Percentiles rank a stretch among this genome's conserved stretches.
These are phyloP conservation scores for Yarrowia deformans DNA, from an alignment of 805 yeast species.

Conservation along the genomic window DNA sequence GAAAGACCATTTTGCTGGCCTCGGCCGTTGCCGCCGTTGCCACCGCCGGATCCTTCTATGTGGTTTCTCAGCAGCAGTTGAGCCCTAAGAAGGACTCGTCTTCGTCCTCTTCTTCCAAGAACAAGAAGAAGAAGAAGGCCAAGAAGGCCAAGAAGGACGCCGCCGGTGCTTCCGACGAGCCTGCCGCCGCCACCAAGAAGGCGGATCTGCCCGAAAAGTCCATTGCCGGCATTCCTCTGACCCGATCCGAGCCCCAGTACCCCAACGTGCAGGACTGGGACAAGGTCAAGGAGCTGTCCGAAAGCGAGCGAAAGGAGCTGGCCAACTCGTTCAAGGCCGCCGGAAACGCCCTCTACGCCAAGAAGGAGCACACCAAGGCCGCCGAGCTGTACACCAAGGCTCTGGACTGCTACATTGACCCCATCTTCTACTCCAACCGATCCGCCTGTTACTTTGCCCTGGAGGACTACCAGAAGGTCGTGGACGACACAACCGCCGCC, in stretches of 20 bases:
- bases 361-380: slow-evolving; percentile 75
- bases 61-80: slow-evolving; percentile 57
- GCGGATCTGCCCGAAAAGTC: slow-evolving; percentile 41
- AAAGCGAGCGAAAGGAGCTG: slow-evolving; percentile 54
- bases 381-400: slow-evolving; percentile 82
- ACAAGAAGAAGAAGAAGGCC: slow-evolving; percentile 50
- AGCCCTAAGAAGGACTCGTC: slow-evolving; percentile 49
- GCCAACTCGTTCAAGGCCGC: slow-evolving; percentile 84
- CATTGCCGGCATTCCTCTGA: slow-evolving; percentile 41
- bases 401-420: slow-evolving; percentile 74
- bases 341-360: slow-evolving; percentile 82
- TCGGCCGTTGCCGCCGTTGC: slow-evolving; percentile 35
- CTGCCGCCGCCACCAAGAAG: slow-evolving; percentile 36
- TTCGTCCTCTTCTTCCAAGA: slow-evolving; percentile 57
- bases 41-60: slow-evolving; percentile 39
- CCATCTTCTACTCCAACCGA: slow-evolving; percentile 91
- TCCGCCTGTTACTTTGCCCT: slow-evolving; percentile 93
- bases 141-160: slow-evolving; percentile 43
- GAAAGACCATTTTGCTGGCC: slow-evolving; percentile 23
- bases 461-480: slow-evolving; percentile 79
- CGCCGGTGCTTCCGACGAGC: background rate
- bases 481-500: slow-evolving; percentile 87
- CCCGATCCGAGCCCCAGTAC: slow-evolving; percentile 48
- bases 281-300: slow-evolving; percentile 44
- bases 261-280: slow-evolving; percentile 49